A percentile compares a stretch with the other conserved stretches of the same genome.
These are phyloP conservation scores for Noccaea bulbosa DNA, from an alignment of 345 rosid genomes.

Conservation along the genomic window DNA sequence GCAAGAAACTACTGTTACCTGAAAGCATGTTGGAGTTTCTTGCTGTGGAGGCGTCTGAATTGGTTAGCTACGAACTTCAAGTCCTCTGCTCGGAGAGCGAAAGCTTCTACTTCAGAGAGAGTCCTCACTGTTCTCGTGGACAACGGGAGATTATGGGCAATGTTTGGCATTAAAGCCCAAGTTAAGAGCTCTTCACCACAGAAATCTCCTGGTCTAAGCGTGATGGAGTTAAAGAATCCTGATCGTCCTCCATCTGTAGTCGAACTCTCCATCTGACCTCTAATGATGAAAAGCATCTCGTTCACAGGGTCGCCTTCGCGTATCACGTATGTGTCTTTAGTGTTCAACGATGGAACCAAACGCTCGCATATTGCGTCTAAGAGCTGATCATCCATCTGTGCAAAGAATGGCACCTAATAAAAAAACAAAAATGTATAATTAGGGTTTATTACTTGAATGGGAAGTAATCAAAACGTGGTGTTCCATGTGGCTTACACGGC, in stretches of 20 bases:
- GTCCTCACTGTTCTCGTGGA: conserved; percentile 75
- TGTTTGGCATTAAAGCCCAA: conserved; percentile 69
- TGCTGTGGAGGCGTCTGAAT: conserved; percentile 82
- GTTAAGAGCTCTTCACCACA: conserved; percentile 91
- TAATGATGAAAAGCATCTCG: conserved; percentile 88
- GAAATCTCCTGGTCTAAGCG: conserved; percentile 74
- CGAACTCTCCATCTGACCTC: conserved; percentile 87
- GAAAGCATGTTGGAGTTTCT: conserved; percentile 88
- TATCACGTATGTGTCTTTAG: conserved; percentile 60
- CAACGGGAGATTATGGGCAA: conserved; percentile 60
- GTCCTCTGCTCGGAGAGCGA: conserved; percentile 75
- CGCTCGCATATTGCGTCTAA: conserved; percentile 89
- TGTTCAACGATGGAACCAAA: conserved; percentile 71
- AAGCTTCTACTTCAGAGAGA: conserved; percentile 71
- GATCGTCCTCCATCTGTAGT: conserved; percentile 83
- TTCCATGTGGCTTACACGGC: conserved; percentile 58
- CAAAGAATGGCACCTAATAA: conserved; percentile 79
- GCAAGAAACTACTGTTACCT: conserved; percentile 40
- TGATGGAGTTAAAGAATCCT: conserved; percentile 81
- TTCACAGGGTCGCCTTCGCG: conserved; percentile 89
- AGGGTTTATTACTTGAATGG: conserved; percentile 10
- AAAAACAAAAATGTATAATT: background rate
- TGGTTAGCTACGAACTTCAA: conserved; percentile 79
- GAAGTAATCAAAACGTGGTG: background rate
- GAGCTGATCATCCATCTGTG: conserved; percentile 87